Percentiles rank a stretch among this genome's conserved stretches.
These are phyloP conservation scores for Saitozyma podzolica DNA, from an alignment of 768 basidiomycete species.

Conservation along the genomic window DNA sequence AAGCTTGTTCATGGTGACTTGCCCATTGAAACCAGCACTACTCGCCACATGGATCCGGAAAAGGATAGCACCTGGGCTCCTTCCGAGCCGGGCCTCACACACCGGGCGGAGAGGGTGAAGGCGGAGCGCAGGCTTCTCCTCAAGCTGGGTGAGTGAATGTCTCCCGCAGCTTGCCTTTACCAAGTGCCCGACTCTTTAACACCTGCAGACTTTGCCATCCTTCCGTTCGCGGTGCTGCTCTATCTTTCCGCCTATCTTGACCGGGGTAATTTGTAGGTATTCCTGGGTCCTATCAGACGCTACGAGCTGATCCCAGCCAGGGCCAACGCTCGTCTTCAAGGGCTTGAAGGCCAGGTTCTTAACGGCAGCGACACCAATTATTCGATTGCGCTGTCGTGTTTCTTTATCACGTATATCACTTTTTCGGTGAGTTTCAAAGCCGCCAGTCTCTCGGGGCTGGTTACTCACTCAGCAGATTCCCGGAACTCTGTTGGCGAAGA, in stretches of 20 bases:
- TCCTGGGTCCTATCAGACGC: too few relatives aligned
- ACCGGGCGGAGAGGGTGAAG: slow-evolving; percentile 19
- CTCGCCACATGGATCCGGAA: neutral
- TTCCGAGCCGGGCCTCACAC: slow-evolving; percentile 3
- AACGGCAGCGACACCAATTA: slow-evolving; percentile 47
- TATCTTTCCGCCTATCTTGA: slow-evolving; percentile 53
- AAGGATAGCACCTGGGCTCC: neutral
- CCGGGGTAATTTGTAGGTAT: slow-evolving; percentile 42
- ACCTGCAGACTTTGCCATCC: slow-evolving; percentile 37
- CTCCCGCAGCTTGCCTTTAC: too few relatives aligned
- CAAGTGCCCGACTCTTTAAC: too few relatives aligned
- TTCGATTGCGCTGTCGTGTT: slow-evolving; percentile 48
- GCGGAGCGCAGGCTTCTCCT: slow-evolving; percentile 35
- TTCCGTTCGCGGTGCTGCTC: slow-evolving; percentile 49
- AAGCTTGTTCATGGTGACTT: too few relatives aligned
- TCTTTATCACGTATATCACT: slow-evolving; percentile 51
- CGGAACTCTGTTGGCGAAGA: slow-evolving; percentile 53
- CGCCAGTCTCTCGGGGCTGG: neutral
- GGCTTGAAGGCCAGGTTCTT: slow-evolving; percentile 49
- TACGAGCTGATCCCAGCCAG: neutral
- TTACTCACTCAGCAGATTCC: slow-evolving; percentile 33
- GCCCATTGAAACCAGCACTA: too few relatives aligned
- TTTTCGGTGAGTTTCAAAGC: slow-evolving; percentile 16
- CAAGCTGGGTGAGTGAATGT: slow-evolving; percentile 39
- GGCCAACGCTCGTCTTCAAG: slow-evolving; percentile 51